Evolutionary conservation across 805 yeast genomes (phyloP), one percentile per base, ranked within the genome.

Genomic region (Ogataea thermomethanolica): DNA sequence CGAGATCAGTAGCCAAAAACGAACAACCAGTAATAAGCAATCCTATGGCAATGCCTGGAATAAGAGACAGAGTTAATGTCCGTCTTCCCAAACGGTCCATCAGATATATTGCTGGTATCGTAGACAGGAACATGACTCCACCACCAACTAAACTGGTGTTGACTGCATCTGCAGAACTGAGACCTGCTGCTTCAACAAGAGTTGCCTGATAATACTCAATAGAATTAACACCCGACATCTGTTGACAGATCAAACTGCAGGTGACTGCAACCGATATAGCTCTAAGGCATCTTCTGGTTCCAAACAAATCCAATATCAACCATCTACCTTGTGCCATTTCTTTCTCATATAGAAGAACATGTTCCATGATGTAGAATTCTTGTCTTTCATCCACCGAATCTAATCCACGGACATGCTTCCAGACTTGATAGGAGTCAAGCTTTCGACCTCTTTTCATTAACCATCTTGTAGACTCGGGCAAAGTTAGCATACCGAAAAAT

Each of bases 11-110:
- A 48, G 72, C 62, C 25, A 55, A 55, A 59, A 77, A 76, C 12
- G 81, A 80, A 27, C 71, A 69, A 49, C 81, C 84, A 12, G 78
- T 81, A 4, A 79, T 63, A 1, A 76, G 61, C 46, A 78, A 63
- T 35, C 84, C 84, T 33, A 78, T 50, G 3, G 43, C 48, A 46
- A 77, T 69, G 62, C 73, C 73, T 17, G 81, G 69, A 34, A 75
- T 69, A 15, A 69, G 62, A 51, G 72, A 65, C 9, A 63, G 46
- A 37, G 62, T 62, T 8, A 59, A 59, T 20, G 73, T 71, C 62
- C 90, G 74, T 70, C 90, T 78, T 54, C 90, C 90, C 25, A 81
- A 56, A 45, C 63, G 66, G 58, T 81, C 85, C 59, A 82, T 66
- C 44, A 75, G 62, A 51, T 69, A 67, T 43, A 82, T 67, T 0